A percentile compares a stretch with the other conserved stretches of the same genome.
phyloP scores from a whole-genome alignment of 495 filamentous ascomycete genomes.

The Schizothecium vesticola region DNA sequence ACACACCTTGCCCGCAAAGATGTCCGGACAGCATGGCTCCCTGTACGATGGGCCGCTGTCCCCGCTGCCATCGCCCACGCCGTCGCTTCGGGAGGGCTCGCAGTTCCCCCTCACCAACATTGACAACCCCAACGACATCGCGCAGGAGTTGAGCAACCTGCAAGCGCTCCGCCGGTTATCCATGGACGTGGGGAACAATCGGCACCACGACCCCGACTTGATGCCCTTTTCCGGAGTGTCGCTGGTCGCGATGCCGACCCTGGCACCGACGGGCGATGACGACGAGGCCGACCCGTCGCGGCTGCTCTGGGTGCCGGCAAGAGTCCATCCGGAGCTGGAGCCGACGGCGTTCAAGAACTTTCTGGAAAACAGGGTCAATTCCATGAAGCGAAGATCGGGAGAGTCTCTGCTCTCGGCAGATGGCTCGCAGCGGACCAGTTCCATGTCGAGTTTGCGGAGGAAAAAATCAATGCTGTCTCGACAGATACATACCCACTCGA shows the following conservation, averaged over 20 bases:
- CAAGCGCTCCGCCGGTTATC: constrained; percentile 95
- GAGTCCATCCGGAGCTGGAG: constrained; percentile 89
- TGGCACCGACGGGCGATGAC: constrained; percentile 68
- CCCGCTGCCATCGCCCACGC: constrained; percentile 51
- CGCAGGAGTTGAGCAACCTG: constrained; percentile 90
- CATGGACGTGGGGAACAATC: constrained; percentile 85
- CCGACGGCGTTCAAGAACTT: constrained; percentile 97
- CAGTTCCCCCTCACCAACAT: constrained; percentile 87
- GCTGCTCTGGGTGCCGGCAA: constrained; percentile 92
- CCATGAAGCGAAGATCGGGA: constrained; percentile 78
- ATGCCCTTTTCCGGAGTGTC: constrained; percentile 67
- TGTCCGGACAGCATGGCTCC: constrained; percentile 40
- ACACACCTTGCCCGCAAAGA: constrained; percentile 38
- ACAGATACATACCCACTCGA: constrained; percentile 65
- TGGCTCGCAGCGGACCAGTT: constrained; percentile 55
- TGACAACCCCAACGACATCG: constrained; percentile 86
- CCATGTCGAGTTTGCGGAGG: constrained; percentile 30
- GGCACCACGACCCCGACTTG: constrained; percentile 79
- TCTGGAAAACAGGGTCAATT: constrained; percentile 83
- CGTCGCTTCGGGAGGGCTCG: constrained; percentile 56
- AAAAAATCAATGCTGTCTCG: constrained; percentile 92
- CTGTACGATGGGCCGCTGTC: constrained; percentile 45
- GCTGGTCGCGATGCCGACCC: constrained; percentile 59
- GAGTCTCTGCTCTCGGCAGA: constrained; percentile 64
- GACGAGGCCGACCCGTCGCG: constrained; percentile 84